Evolutionary conservation across 2,329 filamentous ascomycete species (phyloP).

Genomic region (Mycosphaerella arachidis): DNA sequence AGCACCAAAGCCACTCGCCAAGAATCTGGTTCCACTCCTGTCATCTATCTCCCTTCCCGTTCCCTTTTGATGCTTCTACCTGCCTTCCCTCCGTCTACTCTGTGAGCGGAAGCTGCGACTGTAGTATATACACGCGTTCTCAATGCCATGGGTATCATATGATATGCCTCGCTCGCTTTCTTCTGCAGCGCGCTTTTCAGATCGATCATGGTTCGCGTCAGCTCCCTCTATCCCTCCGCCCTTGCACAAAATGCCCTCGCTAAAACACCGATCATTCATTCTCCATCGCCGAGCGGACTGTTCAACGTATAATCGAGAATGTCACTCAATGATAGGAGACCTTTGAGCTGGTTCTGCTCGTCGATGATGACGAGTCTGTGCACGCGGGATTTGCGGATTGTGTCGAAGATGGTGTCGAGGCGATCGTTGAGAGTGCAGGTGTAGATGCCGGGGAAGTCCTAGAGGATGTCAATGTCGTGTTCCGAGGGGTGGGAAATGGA

Average conservation of each 20-base stretch:
- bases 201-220: not conserved
- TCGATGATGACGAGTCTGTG: constrained; percentile 92
- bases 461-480: constrained; percentile 1
- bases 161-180: not conserved
- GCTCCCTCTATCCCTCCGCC: not conserved
- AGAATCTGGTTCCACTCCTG: not conserved
- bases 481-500: not conserved
- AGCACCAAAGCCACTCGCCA: no score
- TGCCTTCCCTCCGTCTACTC: not conserved
- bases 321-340: constrained; percentile 89
- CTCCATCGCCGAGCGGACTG: constrained; percentile 30
- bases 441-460: constrained; percentile 94
- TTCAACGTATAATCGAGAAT: constrained; percentile 87
- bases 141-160: constrained; percentile 11
- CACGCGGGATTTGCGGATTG: constrained; percentile 88
- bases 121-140: not conserved
- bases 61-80: not conserved
- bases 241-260: not conserved
- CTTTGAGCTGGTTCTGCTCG: constrained; percentile 77
- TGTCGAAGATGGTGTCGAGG: constrained; percentile 93
- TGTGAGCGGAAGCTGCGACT: not conserved
- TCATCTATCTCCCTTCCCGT: not conserved
- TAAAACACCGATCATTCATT: constrained; percentile 3
- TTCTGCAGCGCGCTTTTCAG: not conserved
- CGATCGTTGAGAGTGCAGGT: constrained; percentile 89